phyloP scores from a whole-genome alignment of 495 filamentous ascomycete species.

The Aspergillus ostianus region DNA sequence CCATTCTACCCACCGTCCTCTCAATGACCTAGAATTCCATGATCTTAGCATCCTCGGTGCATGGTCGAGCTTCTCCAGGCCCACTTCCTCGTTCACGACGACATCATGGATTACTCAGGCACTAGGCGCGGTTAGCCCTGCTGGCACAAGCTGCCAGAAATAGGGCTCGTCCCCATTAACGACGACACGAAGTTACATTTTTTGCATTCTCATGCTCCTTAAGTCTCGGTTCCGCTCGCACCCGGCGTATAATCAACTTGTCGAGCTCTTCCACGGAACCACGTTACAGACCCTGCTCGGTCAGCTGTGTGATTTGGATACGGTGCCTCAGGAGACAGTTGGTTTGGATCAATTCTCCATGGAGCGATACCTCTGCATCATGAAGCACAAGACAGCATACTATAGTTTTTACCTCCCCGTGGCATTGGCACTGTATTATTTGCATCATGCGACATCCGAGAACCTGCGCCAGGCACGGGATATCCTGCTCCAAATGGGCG shows the following conservation, averaged over 20 bases:
- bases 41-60: conserved; percentile 77
- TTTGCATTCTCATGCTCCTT: conserved; percentile 72
- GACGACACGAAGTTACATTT: conserved; percentile 84
- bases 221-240: conserved; percentile 77
- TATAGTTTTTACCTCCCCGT: conserved; percentile 92
- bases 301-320: conserved; percentile 79
- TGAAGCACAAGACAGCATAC: conserved; percentile 92
- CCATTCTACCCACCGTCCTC: conserved; percentile 62
- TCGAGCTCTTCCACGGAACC: conserved; percentile 84
- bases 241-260: conserved; percentile 68
- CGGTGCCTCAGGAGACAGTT: conserved; percentile 62
- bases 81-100: conserved; percentile 87
- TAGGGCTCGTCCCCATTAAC: conserved; percentile 88
- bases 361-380: conserved; percentile 84
- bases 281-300: conserved; percentile 83
- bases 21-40: conserved; percentile 70
- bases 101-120: conserved; percentile 87
- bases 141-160: conserved; percentile 78
- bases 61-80: conserved; percentile 87
- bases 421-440: conserved; percentile 71
- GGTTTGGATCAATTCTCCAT: conserved; percentile 76
- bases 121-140: conserved; percentile 81
- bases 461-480: conserved; percentile 73
- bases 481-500: conserved; percentile 82
- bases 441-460: conserved; percentile 66